Evolutionary conservation across 2,329 filamentous ascomycete species (phyloP).

Genomic region (Neobulgaria alba): DNA sequence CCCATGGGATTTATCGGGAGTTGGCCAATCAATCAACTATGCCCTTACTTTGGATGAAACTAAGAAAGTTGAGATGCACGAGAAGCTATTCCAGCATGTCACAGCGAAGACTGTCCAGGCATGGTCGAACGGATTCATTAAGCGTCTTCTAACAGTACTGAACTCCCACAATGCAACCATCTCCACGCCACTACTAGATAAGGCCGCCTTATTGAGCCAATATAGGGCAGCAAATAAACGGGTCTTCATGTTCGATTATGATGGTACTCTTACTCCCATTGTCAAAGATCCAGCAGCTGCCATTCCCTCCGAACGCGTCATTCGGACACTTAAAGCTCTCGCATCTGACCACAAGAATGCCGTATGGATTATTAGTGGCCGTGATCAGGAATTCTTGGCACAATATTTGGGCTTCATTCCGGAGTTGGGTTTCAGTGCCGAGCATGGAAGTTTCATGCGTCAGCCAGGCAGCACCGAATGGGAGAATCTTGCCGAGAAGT

Average conservation of each 20-base stretch:
- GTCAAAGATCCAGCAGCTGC: conserved; percentile 86
- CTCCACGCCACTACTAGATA: conserved; percentile 75
- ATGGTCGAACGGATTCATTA: conserved; percentile 76
- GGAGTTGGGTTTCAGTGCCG: conserved; percentile 85
- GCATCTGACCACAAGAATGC: conserved; percentile 73
- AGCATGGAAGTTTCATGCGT: conserved; percentile 93
- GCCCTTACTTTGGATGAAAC: conserved; percentile 68
- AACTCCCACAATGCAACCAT: conserved; percentile 66
- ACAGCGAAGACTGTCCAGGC: conserved; percentile 76
- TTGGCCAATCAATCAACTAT: conserved; percentile 73
- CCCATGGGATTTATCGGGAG: conserved; percentile 82
- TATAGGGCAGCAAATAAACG: conserved; percentile 71
- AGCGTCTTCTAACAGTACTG: conserved; percentile 71
- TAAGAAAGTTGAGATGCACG: conserved; percentile 60
- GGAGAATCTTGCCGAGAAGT: conserved; percentile 79
- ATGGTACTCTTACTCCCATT: conserved; percentile 92
- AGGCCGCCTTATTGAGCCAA: conserved; percentile 58
- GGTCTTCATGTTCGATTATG: conserved; percentile 98
- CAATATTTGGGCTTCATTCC: conserved; percentile 89
- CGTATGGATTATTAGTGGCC: conserved; percentile 97
- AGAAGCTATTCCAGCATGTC: conserved; percentile 73
- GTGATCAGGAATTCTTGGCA: conserved; percentile 84
- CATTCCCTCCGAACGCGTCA: conserved; percentile 75
- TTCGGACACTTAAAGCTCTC: conserved; percentile 69
- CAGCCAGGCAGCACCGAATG: conserved; percentile 68